Evolutionary conservation across 176 grass and related monocot species (phyloP), one percentile per base, ranked within the genome.

Genomic region (Hsuehochloa calcarea): DNA sequence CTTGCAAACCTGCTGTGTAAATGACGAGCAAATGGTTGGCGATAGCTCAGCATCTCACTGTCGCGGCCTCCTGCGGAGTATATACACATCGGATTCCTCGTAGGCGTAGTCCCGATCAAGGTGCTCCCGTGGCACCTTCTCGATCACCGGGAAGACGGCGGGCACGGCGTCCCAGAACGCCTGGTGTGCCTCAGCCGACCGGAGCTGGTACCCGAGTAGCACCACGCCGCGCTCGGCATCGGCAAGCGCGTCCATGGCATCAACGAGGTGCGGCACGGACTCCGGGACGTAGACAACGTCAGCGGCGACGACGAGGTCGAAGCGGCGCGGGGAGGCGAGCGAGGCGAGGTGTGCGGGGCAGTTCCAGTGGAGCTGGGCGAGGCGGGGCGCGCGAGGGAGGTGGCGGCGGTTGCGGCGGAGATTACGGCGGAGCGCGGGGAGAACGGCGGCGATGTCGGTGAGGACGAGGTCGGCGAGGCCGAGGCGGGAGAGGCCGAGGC

Each of bases 251-350:
- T 95, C 91, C 91, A 98, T 95, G 65, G 96, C 93, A 1, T 86
- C 82, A 23, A 98, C 75, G 23, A 98, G 93, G 77, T 98, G 86
- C 20, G 80, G 87, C 1, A 94, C 91, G 10, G 93, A 94, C 82
- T 98, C 93, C 73, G 91, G 87, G 72, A 95, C 90, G 89, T 98
- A 98, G 22, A 98, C 88, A 65, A 98, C 96, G 68, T 98, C 91
- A 0, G 96, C 96, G 22, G 93, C 93, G 79, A 94, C 78, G 60
- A 98, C 89, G 40, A 98, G 79, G 77, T 98, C 89, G 65, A 95
- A 98, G 20, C 85, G 87, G 68, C 84, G 82, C 26, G 89, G 89
- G 62, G 85, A 60, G 44, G 84, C 44, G 13, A 95, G 80, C 14
- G 91, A 14, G 55, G 83, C 26, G 75, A 95, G 85, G 77, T 95